Evolutionary conservation across 257 asterid genomes (phyloP), one percentile per base, ranked within the genome.

Genomic region (Cordia subcordata): DNA sequence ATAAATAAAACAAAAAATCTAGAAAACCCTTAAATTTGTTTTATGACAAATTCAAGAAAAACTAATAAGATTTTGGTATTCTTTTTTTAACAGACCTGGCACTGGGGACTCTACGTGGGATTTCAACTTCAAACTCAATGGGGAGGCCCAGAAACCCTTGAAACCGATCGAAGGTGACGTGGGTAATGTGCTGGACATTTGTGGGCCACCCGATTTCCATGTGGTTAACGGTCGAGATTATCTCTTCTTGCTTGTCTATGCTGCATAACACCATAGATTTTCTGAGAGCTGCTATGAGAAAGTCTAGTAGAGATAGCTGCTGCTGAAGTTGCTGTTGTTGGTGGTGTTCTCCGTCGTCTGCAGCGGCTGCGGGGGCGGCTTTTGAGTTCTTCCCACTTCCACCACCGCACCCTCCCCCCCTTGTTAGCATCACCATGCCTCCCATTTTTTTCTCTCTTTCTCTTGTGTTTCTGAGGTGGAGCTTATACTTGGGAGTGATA

Each of bases 181-280:
- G 99, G 49, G 96, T 60, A 11, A 93, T 73, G 79, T 93, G 99
- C 71, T 86, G 88, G 14, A 92, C 96, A 57, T 92, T 75, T 0
- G 96, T 88, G 56, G 98, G 98, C 93, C 88, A 92, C 15, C 98
- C 96, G 72, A 92, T 92, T 56, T 92, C 98, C 95, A 91, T 81
- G 47, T 75, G 4, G 3, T 42, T 3, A 2, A 42, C 86, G 76
- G 91, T 78, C 54, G 84, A 72, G 58, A 74, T 80, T 8, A 77
- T 87, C 13, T 79, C 87, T 8, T 83, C 95, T 15, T 75, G 63
- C 45, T 83, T 63, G 45, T 86, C 91, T 47, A 88, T 72, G 10
- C 91, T 85, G 78, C 99, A 93, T 10, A 94, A 82, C 47, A 70
- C 87, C 99, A 93, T 85, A 1, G 99, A 89, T 61, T 89, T 93